phyloP scores from a whole-genome alignment of 148 eudicot genomes.

The Arctostaphylos glauca region DNA sequence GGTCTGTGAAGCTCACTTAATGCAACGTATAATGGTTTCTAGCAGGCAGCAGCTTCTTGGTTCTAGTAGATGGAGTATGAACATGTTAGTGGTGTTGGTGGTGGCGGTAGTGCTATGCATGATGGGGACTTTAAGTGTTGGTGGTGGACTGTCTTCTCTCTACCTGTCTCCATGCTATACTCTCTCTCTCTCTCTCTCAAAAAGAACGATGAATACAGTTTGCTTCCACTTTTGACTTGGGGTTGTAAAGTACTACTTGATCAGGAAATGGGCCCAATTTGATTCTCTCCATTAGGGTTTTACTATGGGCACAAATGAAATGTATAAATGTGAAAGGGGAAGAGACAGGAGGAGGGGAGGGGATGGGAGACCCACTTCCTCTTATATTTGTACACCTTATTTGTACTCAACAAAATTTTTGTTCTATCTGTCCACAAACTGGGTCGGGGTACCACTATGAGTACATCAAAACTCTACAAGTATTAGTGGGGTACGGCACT shows the following conservation, averaged over 20 bases:
- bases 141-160: neutral
- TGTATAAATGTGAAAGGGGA: too few relatives aligned
- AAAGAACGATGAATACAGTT: neutral
- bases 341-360: too few relatives aligned
- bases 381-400: too few relatives aligned
- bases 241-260: neutral
- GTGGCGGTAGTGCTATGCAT: neutral
- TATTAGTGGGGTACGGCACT: neutral
- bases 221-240: conserved; percentile 10
- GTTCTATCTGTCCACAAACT: neutral
- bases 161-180: neutral
- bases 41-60: neutral
- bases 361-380: too few relatives aligned
- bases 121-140: neutral
- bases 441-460: neutral
- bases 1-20: neutral
- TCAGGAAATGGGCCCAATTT: neutral
- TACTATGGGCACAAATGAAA: too few relatives aligned
- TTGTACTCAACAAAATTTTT: neutral
- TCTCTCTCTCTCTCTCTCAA: neutral
- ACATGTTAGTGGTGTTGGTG: conserved; percentile 8
- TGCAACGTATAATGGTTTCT: neutral
- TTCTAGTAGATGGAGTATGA: neutral
- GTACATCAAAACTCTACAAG: neutral
- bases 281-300: neutral